Evolutionary conservation across 768 basidiomycete species (phyloP).

Genomic region (Trametes sanguinea): DNA sequence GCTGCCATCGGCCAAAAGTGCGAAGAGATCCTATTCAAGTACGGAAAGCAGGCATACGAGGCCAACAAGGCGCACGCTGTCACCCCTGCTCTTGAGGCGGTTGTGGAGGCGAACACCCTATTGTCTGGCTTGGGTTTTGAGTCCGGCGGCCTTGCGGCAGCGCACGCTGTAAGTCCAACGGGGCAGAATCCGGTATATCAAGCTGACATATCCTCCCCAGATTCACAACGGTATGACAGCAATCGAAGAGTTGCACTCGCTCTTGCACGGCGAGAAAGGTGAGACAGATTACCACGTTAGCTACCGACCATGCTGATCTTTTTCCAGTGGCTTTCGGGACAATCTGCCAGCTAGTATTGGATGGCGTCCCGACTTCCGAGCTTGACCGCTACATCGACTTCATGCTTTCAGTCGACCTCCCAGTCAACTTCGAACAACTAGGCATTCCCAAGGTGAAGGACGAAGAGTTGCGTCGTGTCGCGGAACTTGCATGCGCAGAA

Average conservation of each 20-base stretch:
- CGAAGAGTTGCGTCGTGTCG: conserved; percentile 32
- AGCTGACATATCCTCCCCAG: conserved; percentile 10
- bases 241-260: conserved; percentile 31
- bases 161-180: conserved; percentile 31
- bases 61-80: conserved; percentile 33
- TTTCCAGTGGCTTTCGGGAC: conserved; percentile 34
- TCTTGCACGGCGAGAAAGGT: conserved; percentile 37
- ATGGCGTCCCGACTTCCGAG: conserved; percentile 26
- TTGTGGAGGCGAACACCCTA: conserved; percentile 37
- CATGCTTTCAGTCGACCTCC: conserved; percentile 35
- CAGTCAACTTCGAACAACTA: conserved; percentile 32
- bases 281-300: neutral
- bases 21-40: conserved; percentile 38
- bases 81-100: conserved; percentile 36
- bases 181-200: neutral
- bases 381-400: conserved; percentile 34
- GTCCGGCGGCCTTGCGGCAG: conserved; percentile 35
- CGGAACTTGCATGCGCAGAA: conserved; percentile 29
- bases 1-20: conserved; percentile 34
- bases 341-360: conserved; percentile 33
- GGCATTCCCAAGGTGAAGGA: conserved; percentile 33
- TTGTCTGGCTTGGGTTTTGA: conserved; percentile 35
- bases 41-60: conserved; percentile 34
- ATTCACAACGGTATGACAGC: conserved; percentile 37
- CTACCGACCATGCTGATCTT: neutral